phyloP scores from a whole-genome alignment of 345 rosid genomes.

The Reutealis trisperma region DNA sequence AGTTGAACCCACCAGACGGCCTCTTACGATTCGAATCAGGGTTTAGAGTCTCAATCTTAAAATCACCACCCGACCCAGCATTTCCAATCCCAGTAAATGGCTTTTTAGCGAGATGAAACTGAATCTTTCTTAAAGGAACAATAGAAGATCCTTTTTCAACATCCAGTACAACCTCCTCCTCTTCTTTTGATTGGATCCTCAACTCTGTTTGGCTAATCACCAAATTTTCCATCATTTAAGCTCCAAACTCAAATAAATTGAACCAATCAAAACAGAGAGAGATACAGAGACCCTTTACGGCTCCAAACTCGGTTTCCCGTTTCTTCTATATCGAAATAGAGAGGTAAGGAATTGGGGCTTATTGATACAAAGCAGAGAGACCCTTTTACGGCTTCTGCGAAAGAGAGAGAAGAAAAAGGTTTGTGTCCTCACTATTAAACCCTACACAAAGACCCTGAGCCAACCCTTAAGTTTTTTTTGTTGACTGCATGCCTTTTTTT shows the following conservation, averaged over 20 bases:
- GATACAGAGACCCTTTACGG: not conserved
- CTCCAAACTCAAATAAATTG: not conserved
- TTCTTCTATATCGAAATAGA: not conserved
- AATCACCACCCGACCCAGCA: slow-evolving; percentile 38
- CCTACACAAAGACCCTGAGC: slow-evolving; percentile 40
- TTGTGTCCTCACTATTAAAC: slow-evolving; percentile 45
- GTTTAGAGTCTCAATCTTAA: slow-evolving; percentile 73
- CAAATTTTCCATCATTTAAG: not conserved
- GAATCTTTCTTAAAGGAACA: slow-evolving; percentile 45
- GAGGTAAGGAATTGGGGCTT: not conserved
- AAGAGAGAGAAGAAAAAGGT: slow-evolving; percentile 12
- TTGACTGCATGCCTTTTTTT: not conserved
- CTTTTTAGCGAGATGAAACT: slow-evolving; percentile 69
- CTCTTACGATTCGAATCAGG: slow-evolving; percentile 36
- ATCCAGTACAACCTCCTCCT: not conserved
- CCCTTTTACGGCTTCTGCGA: slow-evolving; percentile 50
- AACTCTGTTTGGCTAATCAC: not conserved
- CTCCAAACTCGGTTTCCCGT: not conserved
- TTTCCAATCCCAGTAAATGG: slow-evolving; percentile 44
- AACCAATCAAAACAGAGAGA: too few species aligned
- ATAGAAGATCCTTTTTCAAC: slow-evolving; percentile 8
- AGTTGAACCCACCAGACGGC: slow-evolving; percentile 17
- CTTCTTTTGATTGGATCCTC: not conserved
- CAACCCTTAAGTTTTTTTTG: not conserved
- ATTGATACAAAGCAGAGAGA: slow-evolving; percentile 18